Evolutionary conservation across 2,329 filamentous ascomycete species (phyloP).

Genomic region (Verticillium albo-atrum): DNA sequence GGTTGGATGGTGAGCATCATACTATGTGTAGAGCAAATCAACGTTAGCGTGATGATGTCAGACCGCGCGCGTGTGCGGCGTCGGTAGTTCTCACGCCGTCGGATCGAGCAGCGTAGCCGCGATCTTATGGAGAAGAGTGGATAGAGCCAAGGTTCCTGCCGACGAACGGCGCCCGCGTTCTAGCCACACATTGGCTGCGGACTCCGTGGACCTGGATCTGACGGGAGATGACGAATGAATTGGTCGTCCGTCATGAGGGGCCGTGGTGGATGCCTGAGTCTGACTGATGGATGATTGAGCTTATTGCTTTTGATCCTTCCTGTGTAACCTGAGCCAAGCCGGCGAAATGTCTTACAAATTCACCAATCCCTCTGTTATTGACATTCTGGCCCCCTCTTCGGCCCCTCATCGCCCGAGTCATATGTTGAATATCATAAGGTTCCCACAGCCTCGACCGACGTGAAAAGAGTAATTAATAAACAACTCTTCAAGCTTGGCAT

Average conservation of each 20-base stretch:
- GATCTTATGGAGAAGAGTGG: neutral
- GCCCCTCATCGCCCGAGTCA: neutral
- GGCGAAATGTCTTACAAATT: neutral
- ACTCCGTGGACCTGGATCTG: neutral
- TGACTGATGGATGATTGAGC: neutral
- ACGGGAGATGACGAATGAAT: neutral
- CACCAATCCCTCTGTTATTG: no score
- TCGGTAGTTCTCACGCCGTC: neutral
- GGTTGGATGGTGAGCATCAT: neutral
- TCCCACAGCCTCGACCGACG: no score
- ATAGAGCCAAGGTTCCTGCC: neutral
- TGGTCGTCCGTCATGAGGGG: neutral
- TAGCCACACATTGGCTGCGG: neutral
- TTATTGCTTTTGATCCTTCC: neutral
- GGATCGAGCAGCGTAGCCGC: neutral
- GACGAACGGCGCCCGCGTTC: neutral
- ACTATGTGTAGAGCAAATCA: neutral
- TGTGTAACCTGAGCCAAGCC: neutral
- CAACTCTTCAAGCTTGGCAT: no score
- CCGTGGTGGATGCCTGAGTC: neutral
- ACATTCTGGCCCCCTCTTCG: neutral
- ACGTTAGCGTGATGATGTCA: neutral
- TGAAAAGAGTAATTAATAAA: no score
- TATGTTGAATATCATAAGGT: neutral
- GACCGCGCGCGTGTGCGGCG: neutral